These are phyloP conservation scores for Claviceps pazoutovae DNA, from an alignment of 2,329 filamentous ascomycete genomes.

Conservation along the genomic window DNA sequence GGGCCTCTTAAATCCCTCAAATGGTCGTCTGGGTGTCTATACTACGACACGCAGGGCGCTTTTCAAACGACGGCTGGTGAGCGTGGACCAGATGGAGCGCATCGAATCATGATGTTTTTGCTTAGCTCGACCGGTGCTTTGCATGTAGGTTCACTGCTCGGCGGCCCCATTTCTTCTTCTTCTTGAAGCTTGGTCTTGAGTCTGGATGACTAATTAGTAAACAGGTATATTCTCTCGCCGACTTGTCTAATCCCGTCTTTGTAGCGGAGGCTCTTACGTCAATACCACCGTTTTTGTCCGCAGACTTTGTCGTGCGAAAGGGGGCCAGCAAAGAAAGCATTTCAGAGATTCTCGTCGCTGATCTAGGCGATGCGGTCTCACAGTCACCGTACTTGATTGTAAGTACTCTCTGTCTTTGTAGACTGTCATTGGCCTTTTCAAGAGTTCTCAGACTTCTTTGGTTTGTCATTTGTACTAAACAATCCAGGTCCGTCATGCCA, in stretches of 20 bases:
- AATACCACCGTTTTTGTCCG: conserved; percentile 60
- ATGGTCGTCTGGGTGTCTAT: conserved; percentile 76
- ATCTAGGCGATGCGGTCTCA: conserved; percentile 63
- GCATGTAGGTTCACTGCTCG: conserved; percentile 39
- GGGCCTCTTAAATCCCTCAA: conserved; percentile 43
- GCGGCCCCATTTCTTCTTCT: no score
- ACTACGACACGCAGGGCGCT: conserved; percentile 48
- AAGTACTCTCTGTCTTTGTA: conserved; percentile 18
- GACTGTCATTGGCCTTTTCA: neutral
- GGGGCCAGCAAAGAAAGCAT: conserved; percentile 59
- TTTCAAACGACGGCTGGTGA: conserved; percentile 30
- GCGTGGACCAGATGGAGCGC: conserved; percentile 22
- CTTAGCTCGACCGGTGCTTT: conserved; percentile 62
- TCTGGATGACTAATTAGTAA: neutral
- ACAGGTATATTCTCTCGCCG: conserved; percentile 63
- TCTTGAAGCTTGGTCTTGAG: no score
- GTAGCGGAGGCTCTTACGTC: conserved; percentile 64
- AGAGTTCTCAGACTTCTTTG: no score
- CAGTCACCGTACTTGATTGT: conserved; percentile 72
- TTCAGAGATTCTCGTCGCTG: conserved; percentile 67
- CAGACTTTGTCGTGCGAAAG: conserved; percentile 55
- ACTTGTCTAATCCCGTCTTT: conserved; percentile 58
- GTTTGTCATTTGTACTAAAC: neutral
- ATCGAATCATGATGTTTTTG: conserved; percentile 59
- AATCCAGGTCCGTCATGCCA: conserved; percentile 51